phyloP scores from a whole-genome alignment of 169 alveolate genomes.

The Plasmodium yoelii region DNA sequence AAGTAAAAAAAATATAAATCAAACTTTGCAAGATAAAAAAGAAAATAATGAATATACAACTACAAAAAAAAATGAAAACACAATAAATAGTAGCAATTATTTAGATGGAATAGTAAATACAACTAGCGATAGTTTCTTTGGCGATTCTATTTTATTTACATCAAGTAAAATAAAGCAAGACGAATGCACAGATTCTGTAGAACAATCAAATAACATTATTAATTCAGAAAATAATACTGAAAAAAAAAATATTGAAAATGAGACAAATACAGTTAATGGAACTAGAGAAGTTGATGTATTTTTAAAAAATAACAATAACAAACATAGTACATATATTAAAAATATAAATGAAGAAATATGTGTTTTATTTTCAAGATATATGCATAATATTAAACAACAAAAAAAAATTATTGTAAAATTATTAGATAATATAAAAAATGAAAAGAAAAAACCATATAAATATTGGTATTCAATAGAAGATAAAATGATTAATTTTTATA shows the following conservation, averaged over 20 bases:
- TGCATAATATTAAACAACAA: constrained; percentile 66
- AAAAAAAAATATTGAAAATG: neutral
- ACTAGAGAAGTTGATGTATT: neutral
- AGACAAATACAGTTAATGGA: neutral
- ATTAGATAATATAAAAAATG: constrained; percentile 55
- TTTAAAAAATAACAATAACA: too few relatives aligned
- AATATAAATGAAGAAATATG: constrained; percentile 52
- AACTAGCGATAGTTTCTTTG: neutral
- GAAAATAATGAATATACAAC: neutral
- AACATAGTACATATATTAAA: constrained; percentile 18
- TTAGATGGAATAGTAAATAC: neutral
- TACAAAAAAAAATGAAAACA: neutral
- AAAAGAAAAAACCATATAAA: constrained; percentile 63
- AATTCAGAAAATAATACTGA: neutral
- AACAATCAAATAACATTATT: neutral
- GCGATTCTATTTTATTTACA: neutral
- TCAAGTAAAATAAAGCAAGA: neutral
- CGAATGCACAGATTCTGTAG: neutral
- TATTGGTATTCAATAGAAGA: constrained; percentile 83
- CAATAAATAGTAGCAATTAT: neutral
- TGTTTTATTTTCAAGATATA: constrained; percentile 60
- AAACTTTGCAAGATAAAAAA: neutral
- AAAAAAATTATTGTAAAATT: constrained; percentile 50
- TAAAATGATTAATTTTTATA: constrained; percentile 82
- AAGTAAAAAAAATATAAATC: constrained; percentile 12